These are phyloP conservation scores for Myrmaecium sp. DNA, from an alignment of 2,329 filamentous ascomycete genomes.

Conservation along the genomic window DNA sequence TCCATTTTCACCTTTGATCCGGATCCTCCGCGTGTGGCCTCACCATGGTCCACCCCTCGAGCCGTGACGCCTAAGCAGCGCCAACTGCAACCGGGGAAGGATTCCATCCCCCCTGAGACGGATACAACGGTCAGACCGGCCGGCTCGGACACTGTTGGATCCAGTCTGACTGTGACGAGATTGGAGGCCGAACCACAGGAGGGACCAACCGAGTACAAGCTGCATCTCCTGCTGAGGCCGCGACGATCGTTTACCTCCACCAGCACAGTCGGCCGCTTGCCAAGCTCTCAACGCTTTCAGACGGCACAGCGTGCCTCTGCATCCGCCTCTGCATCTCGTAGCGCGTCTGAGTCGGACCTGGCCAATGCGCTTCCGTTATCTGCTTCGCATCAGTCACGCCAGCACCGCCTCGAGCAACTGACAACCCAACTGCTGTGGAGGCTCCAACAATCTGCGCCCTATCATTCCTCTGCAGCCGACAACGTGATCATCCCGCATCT, in stretches of 20 bases:
- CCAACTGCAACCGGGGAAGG: constrained; percentile 1
- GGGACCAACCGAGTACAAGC: constrained; percentile 89
- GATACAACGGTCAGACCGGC: constrained; percentile 2
- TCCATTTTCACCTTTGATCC: constrained; percentile 94
- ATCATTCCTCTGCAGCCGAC: constrained; percentile 65
- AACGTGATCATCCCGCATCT: constrained; percentile 60
- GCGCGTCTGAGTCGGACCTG: constrained; percentile 14
- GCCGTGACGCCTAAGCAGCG: constrained; percentile 10
- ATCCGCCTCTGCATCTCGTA: constrained; percentile 9
- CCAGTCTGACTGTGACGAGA: constrained; percentile 40
- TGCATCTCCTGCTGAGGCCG: constrained; percentile 71
- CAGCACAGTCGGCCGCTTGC: constrained; percentile 43
- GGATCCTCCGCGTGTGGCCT: constrained; percentile 72
- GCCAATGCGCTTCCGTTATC: constrained; percentile 20
- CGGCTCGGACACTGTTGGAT: constrained; percentile 5
- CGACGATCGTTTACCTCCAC: constrained; percentile 56
- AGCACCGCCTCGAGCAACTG: constrained; percentile 73
- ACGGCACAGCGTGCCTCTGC: constrained; percentile 12
- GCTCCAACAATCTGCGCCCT: constrained; percentile 82
- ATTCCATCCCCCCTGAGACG: neutral
- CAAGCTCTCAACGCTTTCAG: too few relatives aligned
- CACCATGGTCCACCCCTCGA: constrained; percentile 62
- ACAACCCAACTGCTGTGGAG: constrained; percentile 94
- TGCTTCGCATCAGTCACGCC: constrained; percentile 51
- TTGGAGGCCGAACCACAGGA: constrained; percentile 84